Evolutionary conservation across 2,329 filamentous ascomycete species (phyloP).

Genomic region (Penicillium carneum): DNA sequence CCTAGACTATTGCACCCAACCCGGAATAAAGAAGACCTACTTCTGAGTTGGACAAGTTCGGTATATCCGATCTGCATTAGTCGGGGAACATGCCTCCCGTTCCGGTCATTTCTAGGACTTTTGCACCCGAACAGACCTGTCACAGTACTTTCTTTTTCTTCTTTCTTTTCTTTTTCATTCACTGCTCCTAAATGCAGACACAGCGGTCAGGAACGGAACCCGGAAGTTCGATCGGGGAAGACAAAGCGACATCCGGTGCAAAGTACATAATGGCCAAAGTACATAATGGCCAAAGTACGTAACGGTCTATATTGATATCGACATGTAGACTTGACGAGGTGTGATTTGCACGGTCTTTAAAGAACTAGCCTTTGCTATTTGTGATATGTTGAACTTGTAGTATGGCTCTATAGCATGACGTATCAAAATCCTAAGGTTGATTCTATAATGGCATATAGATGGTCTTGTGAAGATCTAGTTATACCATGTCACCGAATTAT

Average conservation of each 20-base stretch:
- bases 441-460: not conserved
- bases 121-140: not conserved
- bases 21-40: not conserved
- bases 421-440: not conserved
- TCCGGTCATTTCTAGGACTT: not conserved
- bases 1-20: not conserved
- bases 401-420: not conserved
- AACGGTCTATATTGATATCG: not conserved
- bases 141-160: not conserved
- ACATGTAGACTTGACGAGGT: no score
- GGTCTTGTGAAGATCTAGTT: not conserved
- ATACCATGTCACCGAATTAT: not conserved
- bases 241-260: not conserved
- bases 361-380: not conserved
- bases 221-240: not conserved
- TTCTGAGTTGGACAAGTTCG: not conserved
- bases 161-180: not conserved
- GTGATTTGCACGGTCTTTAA: not conserved
- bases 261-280: not conserved
- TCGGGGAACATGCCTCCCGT: not conserved
- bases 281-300: slow-evolving; percentile 2
- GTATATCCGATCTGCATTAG: not conserved
- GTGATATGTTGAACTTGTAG: not conserved
- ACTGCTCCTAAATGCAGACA: not conserved
- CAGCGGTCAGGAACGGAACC: not conserved